These are phyloP conservation scores for Cyathus striatus DNA, from an alignment of 768 basidiomycete species.

Conservation along the genomic window DNA sequence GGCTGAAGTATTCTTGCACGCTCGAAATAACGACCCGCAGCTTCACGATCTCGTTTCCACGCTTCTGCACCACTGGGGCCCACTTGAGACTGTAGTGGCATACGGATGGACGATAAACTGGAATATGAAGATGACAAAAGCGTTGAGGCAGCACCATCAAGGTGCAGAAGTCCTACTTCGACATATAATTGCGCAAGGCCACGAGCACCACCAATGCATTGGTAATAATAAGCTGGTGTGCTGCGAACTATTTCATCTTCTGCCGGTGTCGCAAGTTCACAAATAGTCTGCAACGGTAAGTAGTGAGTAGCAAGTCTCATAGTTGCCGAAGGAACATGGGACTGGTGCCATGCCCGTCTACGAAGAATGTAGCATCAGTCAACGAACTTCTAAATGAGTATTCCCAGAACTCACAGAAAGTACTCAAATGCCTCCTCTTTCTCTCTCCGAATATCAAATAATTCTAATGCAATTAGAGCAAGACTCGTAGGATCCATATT, in stretches of 20 bases:
- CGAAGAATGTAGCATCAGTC: not conserved
- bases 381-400: too few species aligned
- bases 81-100: constrained; percentile 46
- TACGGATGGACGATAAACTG: constrained; percentile 72
- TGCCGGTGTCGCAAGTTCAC: constrained; percentile 25
- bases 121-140: constrained; percentile 71
- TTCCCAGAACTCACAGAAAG: constrained; percentile 52
- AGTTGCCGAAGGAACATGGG: constrained; percentile 68
- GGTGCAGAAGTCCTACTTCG: constrained; percentile 72
- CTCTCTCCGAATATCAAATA: constrained; percentile 70
- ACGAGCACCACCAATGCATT: constrained; percentile 59
- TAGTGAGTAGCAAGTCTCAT: constrained; percentile 76
- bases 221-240: constrained; percentile 55
- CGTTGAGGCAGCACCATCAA: constrained; percentile 75
- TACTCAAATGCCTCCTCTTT: constrained; percentile 78
- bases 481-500: constrained; percentile 88
- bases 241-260: constrained; percentile 44
- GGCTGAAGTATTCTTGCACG: constrained; percentile 58
- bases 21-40: constrained; percentile 69
- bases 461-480: constrained; percentile 63
- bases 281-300: constrained; percentile 49
- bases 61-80: constrained; percentile 60
- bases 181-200: constrained; percentile 74
- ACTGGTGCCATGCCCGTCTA: constrained; percentile 81
- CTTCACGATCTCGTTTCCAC: constrained; percentile 71